Base-by-base conservation (phyloP, 176 grass and related monocot genomes). In the Aegilops bicornis region DNA sequence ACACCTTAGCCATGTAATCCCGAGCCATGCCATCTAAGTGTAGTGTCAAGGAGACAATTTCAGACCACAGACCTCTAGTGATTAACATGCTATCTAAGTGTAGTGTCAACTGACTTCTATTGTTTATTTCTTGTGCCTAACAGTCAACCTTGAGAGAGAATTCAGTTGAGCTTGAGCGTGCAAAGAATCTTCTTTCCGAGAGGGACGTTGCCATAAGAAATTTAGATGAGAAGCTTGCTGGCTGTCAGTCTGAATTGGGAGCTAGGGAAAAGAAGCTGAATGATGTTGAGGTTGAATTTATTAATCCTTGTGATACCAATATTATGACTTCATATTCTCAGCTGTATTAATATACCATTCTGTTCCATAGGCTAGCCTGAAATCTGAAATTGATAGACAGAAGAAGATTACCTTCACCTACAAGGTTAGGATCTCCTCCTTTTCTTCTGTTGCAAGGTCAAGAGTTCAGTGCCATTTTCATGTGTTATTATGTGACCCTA, bases 111-210 rank as follows among this genome's bases (percentile, higher is more conserved):
- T 22, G 20, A 59, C 19, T 54, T 58, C 16, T 59, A 22, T 23
- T 85, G 3, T 35, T 9, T 92, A 42, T 87, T 69, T 87, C 60
- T 65, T 62, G 3, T 72, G 30, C 79, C 8, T 22, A 45, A 71
- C 71, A 99, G 97, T 79, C 45, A 15, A 88, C 93, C 8, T 80
- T 93, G 82, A 89, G 65, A 83, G 89, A 90, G 65, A 85, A 89
- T 82, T 84, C 16, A 61, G 3, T 63, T 45, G 94, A 99, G 52
- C 83, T 92, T 89, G 92, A 94, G 79, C 81, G 61, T 83, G 77
- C 88, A 42, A 99, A 87, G 83, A 91, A 86, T 75, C 77, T 96
- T 86, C 60, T 94, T 89, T 88, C 92, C 5, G 97, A 99, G 89
- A 99, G 89, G 81, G 89, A 96, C 81, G 56, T 78, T 81, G 47